Base-by-base conservation (phyloP, 1,284 basidiomycete species). In the Ustilago crameri region DNA sequence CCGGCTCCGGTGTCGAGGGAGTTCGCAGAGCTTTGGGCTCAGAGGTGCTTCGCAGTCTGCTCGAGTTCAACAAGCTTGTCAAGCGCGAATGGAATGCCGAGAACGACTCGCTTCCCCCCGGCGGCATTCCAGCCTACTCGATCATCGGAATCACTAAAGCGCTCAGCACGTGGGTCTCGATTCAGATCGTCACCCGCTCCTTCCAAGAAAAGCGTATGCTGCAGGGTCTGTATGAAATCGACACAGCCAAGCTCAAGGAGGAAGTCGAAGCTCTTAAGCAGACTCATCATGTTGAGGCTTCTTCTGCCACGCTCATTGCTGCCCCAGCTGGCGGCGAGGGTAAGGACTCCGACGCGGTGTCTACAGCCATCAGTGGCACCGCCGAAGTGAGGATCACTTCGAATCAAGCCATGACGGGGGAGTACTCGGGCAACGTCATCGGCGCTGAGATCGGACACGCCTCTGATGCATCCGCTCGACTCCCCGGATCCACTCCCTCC, bases 91-190 rank as follows among this genome's bases (percentile, higher is more conserved):
- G 79, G 79, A 68, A 65, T 34, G 60, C 61, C 9, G 41, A 68
- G 22, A 67, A 69, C 44, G 76, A 76, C 34, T 58, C 51, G 34
- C 62, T 80, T 3, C 79, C 79, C 0, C 79, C 79, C 1, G 79
- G 79, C 4, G 79, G 79, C 15, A 73, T 80, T 17, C 79, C 79
- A 4, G 64, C 51, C 3, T 80, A 78, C 54, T 73, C 69, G 15
- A 64, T 69, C 38, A 43, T 78, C n/a, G 55, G 53, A 22, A 60
- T 79, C 41, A 75, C 74, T 14, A 73, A 77, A 26, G 79, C 79
- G 9, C 61, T 80, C 20, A 63, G 67, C 30, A 69, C 70, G 12
- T 80, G 78, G 78, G 71, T 80, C 17, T 64, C 51, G 14, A 76
- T 80, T 35, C 78, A 80, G 57, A 46, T 78, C 38, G 77, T 80